Evolutionary conservation across 2,329 filamentous ascomycete genomes (phyloP).

Genomic region (Fusarium piperis): DNA sequence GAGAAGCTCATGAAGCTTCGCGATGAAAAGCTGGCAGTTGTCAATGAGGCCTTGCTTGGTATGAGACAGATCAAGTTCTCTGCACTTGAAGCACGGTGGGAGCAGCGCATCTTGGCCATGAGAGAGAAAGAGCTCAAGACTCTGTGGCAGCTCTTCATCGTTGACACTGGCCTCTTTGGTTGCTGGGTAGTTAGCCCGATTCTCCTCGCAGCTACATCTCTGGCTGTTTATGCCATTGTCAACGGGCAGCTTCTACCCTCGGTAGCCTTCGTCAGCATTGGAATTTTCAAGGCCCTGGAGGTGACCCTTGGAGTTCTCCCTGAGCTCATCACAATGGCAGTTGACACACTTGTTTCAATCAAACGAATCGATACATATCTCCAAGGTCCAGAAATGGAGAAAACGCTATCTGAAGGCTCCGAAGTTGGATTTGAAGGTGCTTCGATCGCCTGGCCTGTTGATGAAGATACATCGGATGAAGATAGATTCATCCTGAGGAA

Average conservation of each 20-base stretch:
- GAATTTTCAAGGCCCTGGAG: slow-evolving; percentile 79
- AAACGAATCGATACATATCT: slow-evolving; percentile 78
- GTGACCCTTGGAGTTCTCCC: slow-evolving; percentile 76
- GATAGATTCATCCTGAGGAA: slow-evolving; percentile 73
- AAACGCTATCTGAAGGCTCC: slow-evolving; percentile 63
- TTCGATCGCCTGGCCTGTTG: slow-evolving; percentile 78
- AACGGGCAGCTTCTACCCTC: slow-evolving; percentile 74
- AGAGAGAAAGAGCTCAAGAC: slow-evolving; percentile 73
- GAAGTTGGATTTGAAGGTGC: slow-evolving; percentile 73
- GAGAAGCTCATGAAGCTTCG: slow-evolving; percentile 78
- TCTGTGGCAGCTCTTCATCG: slow-evolving; percentile 73
- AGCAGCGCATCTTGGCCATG: slow-evolving; percentile 70
- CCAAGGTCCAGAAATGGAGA: slow-evolving; percentile 69
- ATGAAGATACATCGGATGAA: slow-evolving; percentile 65
- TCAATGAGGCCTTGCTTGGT: slow-evolving; percentile 80
- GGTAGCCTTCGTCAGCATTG: slow-evolving; percentile 81
- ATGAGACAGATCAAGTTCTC: slow-evolving; percentile 89
- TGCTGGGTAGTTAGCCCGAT: slow-evolving; percentile 81
- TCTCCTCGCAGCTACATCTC: slow-evolving; percentile 74
- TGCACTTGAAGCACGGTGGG: slow-evolving; percentile 79
- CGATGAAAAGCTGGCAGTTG: slow-evolving; percentile 78
- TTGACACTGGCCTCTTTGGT: slow-evolving; percentile 69
- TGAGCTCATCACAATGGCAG: slow-evolving; percentile 73
- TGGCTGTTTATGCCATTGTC: slow-evolving; percentile 73
- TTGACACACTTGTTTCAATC: slow-evolving; percentile 79